Evolutionary conservation across 2,329 filamentous ascomycete species (phyloP).

Genomic region (Pseudogymnoascus pannorum): DNA sequence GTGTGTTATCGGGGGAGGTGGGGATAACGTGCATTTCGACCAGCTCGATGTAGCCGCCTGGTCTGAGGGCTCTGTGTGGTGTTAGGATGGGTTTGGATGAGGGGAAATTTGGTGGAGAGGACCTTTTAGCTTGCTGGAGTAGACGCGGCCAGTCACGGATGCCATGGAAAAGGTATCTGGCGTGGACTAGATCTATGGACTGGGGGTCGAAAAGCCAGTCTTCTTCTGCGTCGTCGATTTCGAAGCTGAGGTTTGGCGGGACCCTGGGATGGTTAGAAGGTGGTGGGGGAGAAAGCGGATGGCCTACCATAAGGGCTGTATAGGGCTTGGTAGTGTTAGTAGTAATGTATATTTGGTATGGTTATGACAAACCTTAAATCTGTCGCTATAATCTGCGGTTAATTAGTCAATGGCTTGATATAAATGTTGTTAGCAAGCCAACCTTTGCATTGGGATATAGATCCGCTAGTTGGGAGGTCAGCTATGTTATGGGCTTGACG

Average conservation of each 20-base stretch:
- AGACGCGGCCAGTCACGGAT: not conserved
- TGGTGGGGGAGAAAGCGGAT: not conserved
- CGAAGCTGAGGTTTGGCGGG: constrained; percentile 42
- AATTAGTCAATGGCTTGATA: not conserved
- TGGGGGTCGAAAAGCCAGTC: constrained; percentile 36
- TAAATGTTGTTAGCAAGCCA: not conserved
- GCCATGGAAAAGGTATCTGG: constrained; percentile 27
- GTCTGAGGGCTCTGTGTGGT: constrained; percentile 27
- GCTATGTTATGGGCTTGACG: not conserved
- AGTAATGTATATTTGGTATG: not conserved
- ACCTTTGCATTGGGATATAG: constrained; percentile 1
- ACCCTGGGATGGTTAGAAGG: constrained; percentile 21
- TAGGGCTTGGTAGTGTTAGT: not conserved
- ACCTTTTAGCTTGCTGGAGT: not conserved
- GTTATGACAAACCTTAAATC: not conserved
- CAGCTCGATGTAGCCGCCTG: constrained; percentile 41
- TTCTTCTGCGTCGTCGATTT: constrained; percentile 43
- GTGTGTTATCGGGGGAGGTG: constrained; percentile 36
- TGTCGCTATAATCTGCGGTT: not conserved
- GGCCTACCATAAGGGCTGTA: not conserved
- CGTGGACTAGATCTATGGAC: constrained; percentile 43
- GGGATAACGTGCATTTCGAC: constrained; percentile 36
- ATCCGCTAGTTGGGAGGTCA: not conserved
- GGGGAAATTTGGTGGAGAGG: not conserved
- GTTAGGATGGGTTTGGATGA: not conserved